Evolutionary conservation across 2,329 filamentous ascomycete genomes (phyloP).

Genomic region (Aspergillus sclerotialis): DNA sequence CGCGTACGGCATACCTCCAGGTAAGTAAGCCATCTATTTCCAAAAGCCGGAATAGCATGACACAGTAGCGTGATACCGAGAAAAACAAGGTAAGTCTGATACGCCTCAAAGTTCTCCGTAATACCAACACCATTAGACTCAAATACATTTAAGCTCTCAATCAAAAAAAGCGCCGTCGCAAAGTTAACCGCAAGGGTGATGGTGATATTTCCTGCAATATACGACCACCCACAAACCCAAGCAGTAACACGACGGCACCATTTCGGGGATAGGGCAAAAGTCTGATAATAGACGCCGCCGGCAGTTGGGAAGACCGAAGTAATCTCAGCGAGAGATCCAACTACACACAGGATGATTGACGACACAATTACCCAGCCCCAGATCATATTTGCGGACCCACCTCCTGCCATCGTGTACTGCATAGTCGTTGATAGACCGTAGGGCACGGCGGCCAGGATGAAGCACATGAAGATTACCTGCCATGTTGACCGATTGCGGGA

Average conservation of each 20-base stretch:
- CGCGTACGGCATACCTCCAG: slow-evolving; percentile 58
- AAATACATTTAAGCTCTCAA: slow-evolving; percentile 51
- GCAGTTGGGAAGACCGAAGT: slow-evolving; percentile 58
- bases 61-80: slow-evolving; percentile 62
- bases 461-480: slow-evolving; percentile 30
- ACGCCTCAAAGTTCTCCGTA: slow-evolving; percentile 48
- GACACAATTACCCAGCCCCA: slow-evolving; percentile 63
- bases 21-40: slow-evolving; percentile 48
- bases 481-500: slow-evolving; percentile 16
- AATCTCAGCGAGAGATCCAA: slow-evolving; percentile 58
- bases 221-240: slow-evolving; percentile 63
- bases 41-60: slow-evolving; percentile 46
- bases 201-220: slow-evolving; percentile 72
- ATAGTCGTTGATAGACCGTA: slow-evolving; percentile 67
- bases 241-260: slow-evolving; percentile 57
- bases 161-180: slow-evolving; percentile 52
- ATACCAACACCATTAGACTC: slow-evolving; percentile 40
- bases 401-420: slow-evolving; percentile 62
- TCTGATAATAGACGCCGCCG: slow-evolving; percentile 62
- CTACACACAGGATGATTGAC: slow-evolving; percentile 55
- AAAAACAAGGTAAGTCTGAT: slow-evolving; percentile 61
- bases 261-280: slow-evolving; percentile 55
- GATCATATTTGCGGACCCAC: slow-evolving; percentile 61
- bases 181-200: slow-evolving; percentile 66
- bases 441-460: slow-evolving; percentile 67